phyloP scores from a whole-genome alignment of 2,329 filamentous ascomycete species.

The Fusarium veterinarium region DNA sequence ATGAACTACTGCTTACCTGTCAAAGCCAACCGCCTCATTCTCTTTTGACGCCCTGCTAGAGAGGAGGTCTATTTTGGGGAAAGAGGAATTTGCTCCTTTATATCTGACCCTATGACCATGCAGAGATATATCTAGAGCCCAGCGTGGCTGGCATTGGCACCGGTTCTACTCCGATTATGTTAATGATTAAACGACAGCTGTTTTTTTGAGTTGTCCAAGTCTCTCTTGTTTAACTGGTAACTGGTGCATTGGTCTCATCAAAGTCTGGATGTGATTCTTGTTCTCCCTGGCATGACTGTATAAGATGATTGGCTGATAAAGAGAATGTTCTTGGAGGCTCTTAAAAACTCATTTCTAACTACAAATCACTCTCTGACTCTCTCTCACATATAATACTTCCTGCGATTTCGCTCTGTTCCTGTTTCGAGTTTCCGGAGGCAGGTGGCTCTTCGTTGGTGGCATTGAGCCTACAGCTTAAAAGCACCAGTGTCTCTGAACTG shows the following conservation, averaged over 20 bases:
- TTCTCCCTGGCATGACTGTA: background rate
- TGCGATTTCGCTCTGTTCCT: background rate
- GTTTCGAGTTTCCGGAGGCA: background rate
- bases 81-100: background rate
- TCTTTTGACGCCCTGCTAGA: slow-evolving; percentile 19
- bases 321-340: background rate
- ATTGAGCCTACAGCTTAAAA: background rate
- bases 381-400: background rate
- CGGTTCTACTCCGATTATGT: background rate
- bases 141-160: background rate
- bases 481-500: background rate
- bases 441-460: background rate
- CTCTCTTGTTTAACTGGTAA: background rate
- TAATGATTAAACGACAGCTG: background rate
- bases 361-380: background rate
- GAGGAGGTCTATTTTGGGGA: background rate
- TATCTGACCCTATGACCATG: background rate
- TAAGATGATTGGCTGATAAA: background rate
- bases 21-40: slow-evolving; percentile 21
- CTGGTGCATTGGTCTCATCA: background rate
- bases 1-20: slow-evolving; percentile 13
- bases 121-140: background rate
- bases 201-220: background rate
- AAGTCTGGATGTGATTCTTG: background rate
- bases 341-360: background rate